These are phyloP conservation scores for Flueggea neowawraea DNA, from an alignment of 441 rosid genomes.

Conservation along the genomic window DNA sequence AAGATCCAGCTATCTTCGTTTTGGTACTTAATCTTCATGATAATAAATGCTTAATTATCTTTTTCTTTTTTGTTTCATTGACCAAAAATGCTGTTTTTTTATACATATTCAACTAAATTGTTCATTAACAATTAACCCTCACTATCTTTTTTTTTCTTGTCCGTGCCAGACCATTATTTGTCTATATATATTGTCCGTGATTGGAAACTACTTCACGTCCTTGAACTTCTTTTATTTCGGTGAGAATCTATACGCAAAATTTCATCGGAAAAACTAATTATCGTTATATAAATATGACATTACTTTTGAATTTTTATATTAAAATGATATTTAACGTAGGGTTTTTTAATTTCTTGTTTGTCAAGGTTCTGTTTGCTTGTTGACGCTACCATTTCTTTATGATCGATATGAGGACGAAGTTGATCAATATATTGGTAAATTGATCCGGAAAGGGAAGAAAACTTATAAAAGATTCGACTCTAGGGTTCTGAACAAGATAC, in stretches of 20 bases:
- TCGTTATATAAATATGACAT: no score
- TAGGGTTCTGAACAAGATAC: constrained; percentile 72
- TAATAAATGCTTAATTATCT: no score
- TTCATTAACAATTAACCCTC: neutral
- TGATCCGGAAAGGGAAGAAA: constrained; percentile 36
- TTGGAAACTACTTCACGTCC: constrained; percentile 68
- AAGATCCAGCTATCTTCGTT: constrained; percentile 50
- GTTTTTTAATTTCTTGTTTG: neutral
- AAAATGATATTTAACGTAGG: neutral
- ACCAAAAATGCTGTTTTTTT: no score
- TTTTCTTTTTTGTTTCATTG: no score
- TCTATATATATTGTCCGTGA: constrained; percentile 59
- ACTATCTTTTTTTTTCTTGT: neutral
- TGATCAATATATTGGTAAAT: constrained; percentile 35
- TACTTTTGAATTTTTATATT: neutral
- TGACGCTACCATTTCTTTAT: constrained; percentile 64
- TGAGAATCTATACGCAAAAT: constrained; percentile 23
- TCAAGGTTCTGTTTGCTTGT: constrained; percentile 49
- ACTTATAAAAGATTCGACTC: constrained; percentile 46
- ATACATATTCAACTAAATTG: neutral
- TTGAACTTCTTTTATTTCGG: constrained; percentile 71
- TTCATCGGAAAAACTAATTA: no score
- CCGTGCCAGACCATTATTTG: constrained; percentile 39
- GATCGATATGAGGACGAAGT: constrained; percentile 59
- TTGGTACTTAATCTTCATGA: constrained; percentile 27